These are phyloP conservation scores for Stromatinia cepivora DNA, from an alignment of 2,329 filamentous ascomycete species.

Conservation along the genomic window DNA sequence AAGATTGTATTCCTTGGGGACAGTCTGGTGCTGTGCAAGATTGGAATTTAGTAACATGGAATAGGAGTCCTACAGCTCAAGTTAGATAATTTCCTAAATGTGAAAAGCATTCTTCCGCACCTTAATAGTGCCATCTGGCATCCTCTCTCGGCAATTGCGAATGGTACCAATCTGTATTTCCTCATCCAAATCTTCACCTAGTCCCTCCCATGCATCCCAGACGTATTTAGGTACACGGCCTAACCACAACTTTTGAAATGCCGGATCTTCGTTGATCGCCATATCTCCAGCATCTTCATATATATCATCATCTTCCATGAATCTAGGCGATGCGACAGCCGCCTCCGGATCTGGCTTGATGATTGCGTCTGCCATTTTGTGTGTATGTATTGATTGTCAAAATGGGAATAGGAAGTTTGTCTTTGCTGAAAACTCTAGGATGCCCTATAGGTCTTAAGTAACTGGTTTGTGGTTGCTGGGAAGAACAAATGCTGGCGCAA, in stretches of 20 bases:
- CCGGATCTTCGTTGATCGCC: conserved; percentile 50
- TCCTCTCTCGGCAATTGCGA: conserved; percentile 47
- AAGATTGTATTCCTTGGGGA: conserved; percentile 89
- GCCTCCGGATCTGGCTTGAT: conserved; percentile 54
- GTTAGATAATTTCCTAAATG: conserved; percentile 24
- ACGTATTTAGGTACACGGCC: conserved; percentile 77
- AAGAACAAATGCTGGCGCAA: conserved; percentile 9
- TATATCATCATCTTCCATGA: conserved; percentile 62
- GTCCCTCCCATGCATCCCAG: conserved; percentile 74
- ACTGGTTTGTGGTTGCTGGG: neutral
- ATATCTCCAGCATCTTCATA: conserved; percentile 68
- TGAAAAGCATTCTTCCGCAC: conserved; percentile 26
- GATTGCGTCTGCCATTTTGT: conserved; percentile 39
- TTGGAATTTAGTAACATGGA: conserved; percentile 69
- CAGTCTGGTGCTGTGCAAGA: conserved; percentile 64
- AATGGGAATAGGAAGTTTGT: neutral
- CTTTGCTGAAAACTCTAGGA: neutral
- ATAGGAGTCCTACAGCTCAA: conserved; percentile 45
- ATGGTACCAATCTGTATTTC: conserved; percentile 81
- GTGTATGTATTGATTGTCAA: neutral
- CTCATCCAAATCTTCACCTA: conserved; percentile 67
- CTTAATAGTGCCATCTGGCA: conserved; percentile 54
- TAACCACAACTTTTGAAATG: conserved; percentile 59
- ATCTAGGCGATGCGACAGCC: conserved; percentile 45
- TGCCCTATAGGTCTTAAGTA: neutral